Evolutionary conservation across 1,284 basidiomycete genomes (phyloP), one percentile per base, ranked within the genome.

Genomic region (Baeospora myosura): DNA sequence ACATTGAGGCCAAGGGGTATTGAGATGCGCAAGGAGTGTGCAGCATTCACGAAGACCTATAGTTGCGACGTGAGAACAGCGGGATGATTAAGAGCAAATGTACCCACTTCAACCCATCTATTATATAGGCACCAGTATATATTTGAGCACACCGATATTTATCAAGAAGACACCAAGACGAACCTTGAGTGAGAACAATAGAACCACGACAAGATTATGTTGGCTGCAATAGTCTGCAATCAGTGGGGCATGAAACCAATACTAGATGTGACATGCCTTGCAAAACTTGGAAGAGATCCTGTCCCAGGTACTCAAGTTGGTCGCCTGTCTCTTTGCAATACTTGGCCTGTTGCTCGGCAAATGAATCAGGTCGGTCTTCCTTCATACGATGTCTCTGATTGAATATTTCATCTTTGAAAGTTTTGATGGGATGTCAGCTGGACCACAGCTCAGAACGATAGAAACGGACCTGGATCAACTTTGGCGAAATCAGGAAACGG

Each of bases 181-280:
- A 49, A 79, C 80, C 73, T 78, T 36, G 78, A 79, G 54, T 84
- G 76, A 36, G 72, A 76, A 72, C 81, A 82, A 50, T 81, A 83
- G 59, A 80, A 84, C 74, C 81, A 81, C 8, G 71, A 72, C 35
- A 85, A 61, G 32, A 85, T 66, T 16, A 80, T 65, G 40, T 71
- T 66, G 11, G 81, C 83, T 85, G 38, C 10, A 35, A 6, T 16
- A 38, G n/a, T n/a, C n/a, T 22, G 20, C 23, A 38, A 25, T 43
- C 34, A 51, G 38, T 4, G 30, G 33, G 16, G 22, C 6, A 22
- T 40, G 11, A n/a, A n/a, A 44, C 32, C 4, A 32, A 28, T 35
- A 21, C 42, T 23, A 43, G 43, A 26, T 32, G 18, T 12, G 12
- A 41, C 55, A 40, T 52, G 81, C 82, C 74, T 74, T 86, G 82